These are phyloP conservation scores for Scheffersomyces insectosa DNA, from an alignment of 1,139 yeast species.

Conservation along the genomic window DNA sequence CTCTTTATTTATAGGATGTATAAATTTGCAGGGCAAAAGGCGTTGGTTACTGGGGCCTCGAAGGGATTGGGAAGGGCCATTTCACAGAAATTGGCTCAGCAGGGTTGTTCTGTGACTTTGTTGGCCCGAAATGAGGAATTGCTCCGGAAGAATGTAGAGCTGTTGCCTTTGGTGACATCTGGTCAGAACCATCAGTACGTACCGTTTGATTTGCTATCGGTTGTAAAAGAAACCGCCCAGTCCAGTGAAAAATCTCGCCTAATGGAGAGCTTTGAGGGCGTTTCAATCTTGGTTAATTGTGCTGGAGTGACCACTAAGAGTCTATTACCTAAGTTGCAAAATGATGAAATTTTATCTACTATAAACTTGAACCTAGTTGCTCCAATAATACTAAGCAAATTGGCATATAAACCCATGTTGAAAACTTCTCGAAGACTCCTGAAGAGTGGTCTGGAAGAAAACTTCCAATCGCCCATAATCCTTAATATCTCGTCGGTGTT, in stretches of 20 bases:
- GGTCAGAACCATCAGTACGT: conserved; percentile 51
- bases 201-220: conserved; percentile 49
- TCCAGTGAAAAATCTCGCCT: conserved; percentile 2
- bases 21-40: conserved; percentile 31
- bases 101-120: conserved; percentile 65
- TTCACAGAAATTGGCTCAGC: conserved; percentile 53
- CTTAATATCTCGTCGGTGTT: conserved; percentile 77
- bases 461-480: conserved; percentile 25
- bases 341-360: conserved; percentile 45
- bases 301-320: conserved; percentile 77
- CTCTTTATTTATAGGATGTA: not conserved
- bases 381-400: conserved; percentile 59
- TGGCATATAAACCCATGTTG: conserved; percentile 50
- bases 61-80: conserved; percentile 78
- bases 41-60: conserved; percentile 83
- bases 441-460: not conserved
- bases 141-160: conserved; percentile 32
- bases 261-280: conserved; percentile 4
- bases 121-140: conserved; percentile 53
- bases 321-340: conserved; percentile 49
- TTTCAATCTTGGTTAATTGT: conserved; percentile 65
- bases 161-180: conserved; percentile 31
- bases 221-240: conserved; percentile 6
- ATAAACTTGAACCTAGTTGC: conserved; percentile 64
- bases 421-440: conserved; percentile 15